These are phyloP conservation scores for Clathrus columnatus DNA, from an alignment of 768 basidiomycete genomes.

Conservation along the genomic window DNA sequence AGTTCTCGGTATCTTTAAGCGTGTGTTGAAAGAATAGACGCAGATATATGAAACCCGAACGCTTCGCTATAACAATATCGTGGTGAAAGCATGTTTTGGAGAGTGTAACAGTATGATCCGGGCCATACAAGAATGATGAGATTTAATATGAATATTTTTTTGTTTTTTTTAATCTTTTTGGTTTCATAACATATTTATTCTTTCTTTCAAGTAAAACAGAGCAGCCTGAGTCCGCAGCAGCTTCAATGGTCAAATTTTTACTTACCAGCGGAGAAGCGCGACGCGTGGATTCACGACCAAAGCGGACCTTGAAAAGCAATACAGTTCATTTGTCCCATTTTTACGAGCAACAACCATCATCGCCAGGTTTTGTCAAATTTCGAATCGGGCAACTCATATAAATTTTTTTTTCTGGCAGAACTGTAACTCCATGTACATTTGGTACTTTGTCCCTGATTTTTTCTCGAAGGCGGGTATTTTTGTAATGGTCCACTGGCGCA, in stretches of 20 bases:
- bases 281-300: not conserved
- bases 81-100: not conserved
- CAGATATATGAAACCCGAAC: not conserved
- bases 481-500: not conserved
- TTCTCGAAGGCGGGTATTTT: not conserved
- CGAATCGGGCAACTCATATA: not conserved
- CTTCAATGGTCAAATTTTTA: not conserved
- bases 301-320: not conserved
- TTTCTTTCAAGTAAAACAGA: not conserved
- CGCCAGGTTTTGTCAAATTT: too few relatives aligned
- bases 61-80: not conserved
- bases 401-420: not conserved
- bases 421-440: not conserved
- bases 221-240: not conserved
- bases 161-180: too few relatives aligned
- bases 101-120: too few relatives aligned
- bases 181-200: not conserved
- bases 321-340: not conserved
- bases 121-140: too few relatives aligned
- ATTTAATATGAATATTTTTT: too few relatives aligned
- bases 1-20: too few relatives aligned
- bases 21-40: not conserved
- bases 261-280: not conserved
- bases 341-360: too few relatives aligned
- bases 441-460: not conserved